Base-by-base conservation (phyloP, 1,284 basidiomycete genomes). In the Rhizoctonia solani region DNA sequence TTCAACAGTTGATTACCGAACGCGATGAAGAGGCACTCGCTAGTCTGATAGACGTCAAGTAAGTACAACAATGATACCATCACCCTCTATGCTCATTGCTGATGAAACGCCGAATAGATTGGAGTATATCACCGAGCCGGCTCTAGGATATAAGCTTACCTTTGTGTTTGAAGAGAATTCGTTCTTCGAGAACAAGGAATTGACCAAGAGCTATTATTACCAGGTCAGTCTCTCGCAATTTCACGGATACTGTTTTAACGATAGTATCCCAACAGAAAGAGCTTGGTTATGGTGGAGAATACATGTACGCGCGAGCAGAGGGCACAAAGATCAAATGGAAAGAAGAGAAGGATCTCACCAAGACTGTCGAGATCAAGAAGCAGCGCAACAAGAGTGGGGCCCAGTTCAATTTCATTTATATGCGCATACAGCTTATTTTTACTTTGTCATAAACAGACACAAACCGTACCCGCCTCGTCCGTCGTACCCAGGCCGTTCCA, bases 311-410 rank as follows among this genome's bases (percentile, higher is more conserved):
- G 82, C 89, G 87, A 72, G 93, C 95, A 66, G 87, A 91, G 75
- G 95, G 95, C 19, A 89, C 88, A 68, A 85, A 89, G 75, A 95
- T 99, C 79, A 88, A 90, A 77, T 98, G 96, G 96, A 97, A 96
- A 81, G 94, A 94, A 77, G 96, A 97, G 74, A 96, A 96, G 82
- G 93, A 99, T 80, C 82, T 98, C 69, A 98, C 95, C 66, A 95
- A 95, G 82, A 92, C 94, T 81, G 89, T 94, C 74, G 96, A 98
- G 82, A 95, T 98, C 78, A 98, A 98, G 86, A 98, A 98, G 84
- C 96, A 98, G 81, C 84, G 95, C 74, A 98, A 98, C 83, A 99
- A 98, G 85, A 93, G 93, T 95, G 75, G 69, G 87, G 80, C 21
- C n/a, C n/a, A n/a, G n/a, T 39, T 58, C 27, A 67, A 70, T 25